phyloP scores from a whole-genome alignment of 164 flowering plant species.

The Dillenia suffruticosa region DNA sequence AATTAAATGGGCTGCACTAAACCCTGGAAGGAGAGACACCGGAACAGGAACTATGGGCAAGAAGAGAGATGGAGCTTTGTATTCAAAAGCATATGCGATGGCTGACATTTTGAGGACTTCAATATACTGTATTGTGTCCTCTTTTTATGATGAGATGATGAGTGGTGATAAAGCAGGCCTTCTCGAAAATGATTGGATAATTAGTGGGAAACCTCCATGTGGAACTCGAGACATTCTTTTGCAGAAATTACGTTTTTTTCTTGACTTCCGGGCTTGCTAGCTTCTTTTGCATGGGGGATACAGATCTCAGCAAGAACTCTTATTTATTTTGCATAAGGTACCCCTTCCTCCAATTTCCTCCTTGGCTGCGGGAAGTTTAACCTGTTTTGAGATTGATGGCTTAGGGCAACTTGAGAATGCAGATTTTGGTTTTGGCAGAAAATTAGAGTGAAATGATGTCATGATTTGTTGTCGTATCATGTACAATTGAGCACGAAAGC shows the following conservation, averaged over 20 bases:
- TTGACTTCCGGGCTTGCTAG: constrained; percentile 65
- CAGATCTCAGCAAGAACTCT: too few species aligned
- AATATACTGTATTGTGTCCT: constrained; percentile 59
- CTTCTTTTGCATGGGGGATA: background rate
- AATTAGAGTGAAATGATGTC: too few species aligned
- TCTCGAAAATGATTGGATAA: constrained; percentile 82
- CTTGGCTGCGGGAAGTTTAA: too few species aligned
- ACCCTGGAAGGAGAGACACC: constrained; percentile 44
- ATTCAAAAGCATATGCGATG: constrained; percentile 71
- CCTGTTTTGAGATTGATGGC: too few species aligned
- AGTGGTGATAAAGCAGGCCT: constrained; percentile 48
- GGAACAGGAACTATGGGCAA: constrained; percentile 25
- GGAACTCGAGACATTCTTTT: constrained; percentile 64
- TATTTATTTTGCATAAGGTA: too few species aligned
- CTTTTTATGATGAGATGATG: constrained; percentile 75
- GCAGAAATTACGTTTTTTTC: constrained; percentile 64
- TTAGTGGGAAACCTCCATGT: constrained; percentile 46
- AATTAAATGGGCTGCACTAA: constrained; percentile 67
- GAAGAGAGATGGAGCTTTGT: constrained; percentile 44
- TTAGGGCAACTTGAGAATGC: too few species aligned
- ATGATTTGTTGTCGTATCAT: too few species aligned
- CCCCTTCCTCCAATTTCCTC: too few species aligned
- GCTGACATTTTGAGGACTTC: constrained; percentile 78
- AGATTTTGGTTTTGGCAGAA: too few species aligned
- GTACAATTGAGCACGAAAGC: too few species aligned